These are phyloP conservation scores for Trichoderma asperelloides DNA, from an alignment of 495 filamentous ascomycete genomes.

Conservation along the genomic window DNA sequence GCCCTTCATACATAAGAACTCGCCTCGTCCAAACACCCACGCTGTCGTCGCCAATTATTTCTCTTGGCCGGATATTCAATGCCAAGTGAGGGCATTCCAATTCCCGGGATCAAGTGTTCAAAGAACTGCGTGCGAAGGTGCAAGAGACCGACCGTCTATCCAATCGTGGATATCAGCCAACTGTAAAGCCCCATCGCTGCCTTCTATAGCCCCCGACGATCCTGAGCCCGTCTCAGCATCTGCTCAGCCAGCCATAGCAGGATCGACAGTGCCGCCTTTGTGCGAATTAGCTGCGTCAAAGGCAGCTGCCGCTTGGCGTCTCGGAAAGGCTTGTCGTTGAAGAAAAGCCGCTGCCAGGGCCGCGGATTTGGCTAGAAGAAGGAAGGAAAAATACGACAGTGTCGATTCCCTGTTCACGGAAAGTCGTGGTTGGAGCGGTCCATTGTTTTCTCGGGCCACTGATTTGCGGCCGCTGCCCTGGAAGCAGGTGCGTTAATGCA, in stretches of 20 bases:
- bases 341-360: neutral
- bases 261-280: neutral
- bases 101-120: neutral
- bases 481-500: constrained; percentile 1
- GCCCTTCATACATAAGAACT: neutral
- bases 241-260: neutral
- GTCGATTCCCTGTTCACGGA: neutral
- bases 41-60: neutral
- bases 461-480: neutral
- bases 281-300: neutral
- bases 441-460: neutral
- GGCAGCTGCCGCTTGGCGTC: neutral
- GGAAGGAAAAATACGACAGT: neutral
- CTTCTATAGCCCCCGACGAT: neutral
- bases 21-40: neutral
- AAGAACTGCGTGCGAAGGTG: neutral
- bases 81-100: neutral
- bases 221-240: neutral
- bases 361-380: neutral
- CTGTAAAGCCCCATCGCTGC: neutral
- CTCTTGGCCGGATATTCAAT: neutral
- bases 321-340: neutral
- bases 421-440: neutral
- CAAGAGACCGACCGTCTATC: neutral
- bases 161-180: neutral